A percentile compares a stretch with the other conserved stretches of the same genome.
phyloP scores from a whole-genome alignment of 1,284 basidiomycete species.

The Phellinidium pouzarii region DNA sequence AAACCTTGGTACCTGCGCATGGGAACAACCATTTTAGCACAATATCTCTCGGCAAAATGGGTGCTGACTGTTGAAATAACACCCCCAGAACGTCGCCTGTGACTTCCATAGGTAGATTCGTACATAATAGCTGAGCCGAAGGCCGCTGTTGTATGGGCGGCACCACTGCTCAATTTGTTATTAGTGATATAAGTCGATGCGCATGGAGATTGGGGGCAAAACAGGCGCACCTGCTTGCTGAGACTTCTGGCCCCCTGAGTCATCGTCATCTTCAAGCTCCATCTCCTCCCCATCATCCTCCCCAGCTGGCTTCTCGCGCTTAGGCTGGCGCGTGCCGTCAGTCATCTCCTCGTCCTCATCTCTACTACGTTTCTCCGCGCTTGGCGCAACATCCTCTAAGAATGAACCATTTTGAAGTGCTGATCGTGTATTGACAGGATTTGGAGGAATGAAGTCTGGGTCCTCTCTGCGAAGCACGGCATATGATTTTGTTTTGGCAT shows the following conservation, averaged over 20 bases:
- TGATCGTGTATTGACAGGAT: slow-evolving; percentile 41
- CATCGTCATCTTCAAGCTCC: slow-evolving; percentile 80
- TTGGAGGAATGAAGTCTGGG: slow-evolving; percentile 67
- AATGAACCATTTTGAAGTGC: slow-evolving; percentile 23
- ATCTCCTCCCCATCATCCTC: slow-evolving; percentile 68
- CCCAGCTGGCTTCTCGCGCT: slow-evolving; percentile 65
- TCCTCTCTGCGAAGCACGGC: slow-evolving; percentile 72
- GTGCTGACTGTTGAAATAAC: slow-evolving; percentile 80
- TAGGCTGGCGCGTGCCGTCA: slow-evolving; percentile 48
- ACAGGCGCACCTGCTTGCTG: slow-evolving; percentile 9
- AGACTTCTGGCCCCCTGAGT: slow-evolving; percentile 30
- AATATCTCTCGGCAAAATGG: slow-evolving; percentile 5
- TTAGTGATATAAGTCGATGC: neutral
- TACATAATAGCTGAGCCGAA: slow-evolving; percentile 63
- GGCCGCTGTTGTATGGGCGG: slow-evolving; percentile 49
- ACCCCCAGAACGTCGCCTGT: slow-evolving; percentile 74
- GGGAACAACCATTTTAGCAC: slow-evolving; percentile 10
- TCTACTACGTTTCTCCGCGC: slow-evolving; percentile 55
- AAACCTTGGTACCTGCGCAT: slow-evolving; percentile 66
- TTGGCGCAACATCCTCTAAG: slow-evolving; percentile 25
- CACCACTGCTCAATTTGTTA: slow-evolving; percentile 4
- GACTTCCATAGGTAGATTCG: slow-evolving; percentile 76
- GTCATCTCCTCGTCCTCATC: slow-evolving; percentile 61
- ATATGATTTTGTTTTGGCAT: slow-evolving; percentile 81
- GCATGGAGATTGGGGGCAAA: neutral